Percentiles rank a stretch among this genome's conserved stretches.
phyloP scores from a whole-genome alignment of 2,329 filamentous ascomycete species.

The Fusarium xyrophilum region DNA sequence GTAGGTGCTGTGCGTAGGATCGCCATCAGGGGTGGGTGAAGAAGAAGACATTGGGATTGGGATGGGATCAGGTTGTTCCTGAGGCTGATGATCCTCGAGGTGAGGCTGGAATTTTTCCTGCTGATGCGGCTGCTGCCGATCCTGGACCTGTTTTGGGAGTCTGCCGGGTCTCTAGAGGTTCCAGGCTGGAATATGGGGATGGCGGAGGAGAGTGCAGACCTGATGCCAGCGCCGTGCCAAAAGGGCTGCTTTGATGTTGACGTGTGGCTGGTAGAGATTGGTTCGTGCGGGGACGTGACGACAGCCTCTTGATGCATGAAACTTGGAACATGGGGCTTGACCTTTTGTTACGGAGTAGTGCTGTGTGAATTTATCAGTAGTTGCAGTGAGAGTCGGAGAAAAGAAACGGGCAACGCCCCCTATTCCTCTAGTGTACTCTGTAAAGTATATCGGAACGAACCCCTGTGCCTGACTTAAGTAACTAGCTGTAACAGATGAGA shows the following conservation, averaged over 20 bases:
- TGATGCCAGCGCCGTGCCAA: conserved; percentile 18
- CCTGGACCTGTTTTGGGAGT: conserved; percentile 13
- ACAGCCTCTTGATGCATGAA: conserved; percentile 17
- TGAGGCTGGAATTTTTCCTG: background rate
- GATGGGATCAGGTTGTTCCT: background rate
- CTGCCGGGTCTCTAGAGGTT: conserved; percentile 13
- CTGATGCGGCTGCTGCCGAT: background rate
- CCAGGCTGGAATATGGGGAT: conserved; percentile 13
- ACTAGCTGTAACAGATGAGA: conserved; percentile 1
- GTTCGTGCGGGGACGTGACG: conserved; percentile 40
- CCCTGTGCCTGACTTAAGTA: background rate
- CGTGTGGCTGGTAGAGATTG: conserved; percentile 28
- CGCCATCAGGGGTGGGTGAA: conserved; percentile 28
- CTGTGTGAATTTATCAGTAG: background rate
- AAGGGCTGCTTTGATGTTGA: conserved; percentile 17
- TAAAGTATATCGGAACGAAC: background rate
- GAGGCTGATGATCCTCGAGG: conserved; percentile 3
- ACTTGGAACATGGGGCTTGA: conserved; percentile 7
- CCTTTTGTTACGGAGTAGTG: background rate
- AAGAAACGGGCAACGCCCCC: background rate
- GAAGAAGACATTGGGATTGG: conserved; percentile 5
- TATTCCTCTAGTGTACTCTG: conserved; percentile 1
- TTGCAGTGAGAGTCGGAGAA: background rate
- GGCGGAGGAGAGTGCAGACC: conserved; percentile 19
- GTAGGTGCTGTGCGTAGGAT: conserved; percentile 40